Base-by-base conservation (phyloP, 1,139 yeast species). In the Taphrina pruni region DNA sequence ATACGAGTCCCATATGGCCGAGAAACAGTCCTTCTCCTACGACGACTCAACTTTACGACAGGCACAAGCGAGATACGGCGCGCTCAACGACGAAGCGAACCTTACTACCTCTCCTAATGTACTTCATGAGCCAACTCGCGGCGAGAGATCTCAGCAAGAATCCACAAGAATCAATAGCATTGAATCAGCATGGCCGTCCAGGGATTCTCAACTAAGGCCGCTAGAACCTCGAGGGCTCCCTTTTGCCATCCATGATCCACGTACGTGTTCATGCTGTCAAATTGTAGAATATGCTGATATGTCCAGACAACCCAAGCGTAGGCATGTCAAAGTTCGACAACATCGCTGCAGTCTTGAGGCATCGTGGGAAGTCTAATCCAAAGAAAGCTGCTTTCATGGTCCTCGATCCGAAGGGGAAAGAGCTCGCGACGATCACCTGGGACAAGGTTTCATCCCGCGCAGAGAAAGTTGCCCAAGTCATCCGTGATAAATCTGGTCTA, bases 401-500 rank as follows among this genome's bases (percentile, higher is more conserved):
- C 2, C 80, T 94, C 39, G 97, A 92, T 75, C 77, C 84, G 3
- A 88, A 86, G 74, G 97, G 97, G 5, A 93, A 90, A 76, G 98
- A 93, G 76, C 82, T 85, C 0, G 84, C 84, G 38, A 79, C 88
- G 0, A 88, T 94, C 12, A 83, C 94, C 0, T 95, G 99, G 99
- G 97, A 91, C 72, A 93, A 91, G 76, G 81, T 95, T 26, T 90
- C 91, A 71, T 78, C 88, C 58, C 86, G 89, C 74, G 89, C 97
- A 0, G 96, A 91, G 74, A 90, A 90, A 75, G 88, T 95, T 20
- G 97, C 97, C 0, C 90, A 88, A 75, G 95, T 90, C 77, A 88
- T 95, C 72, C 82, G 86, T 62, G 96, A 90, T 75, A 88, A 88
- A 75, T 83, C 89, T 0, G 86, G 87, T 1, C 79, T 91, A 60